phyloP scores from a whole-genome alignment of 2,329 filamentous ascomycete genomes.

The Arthrobotrys entomopaga region DNA sequence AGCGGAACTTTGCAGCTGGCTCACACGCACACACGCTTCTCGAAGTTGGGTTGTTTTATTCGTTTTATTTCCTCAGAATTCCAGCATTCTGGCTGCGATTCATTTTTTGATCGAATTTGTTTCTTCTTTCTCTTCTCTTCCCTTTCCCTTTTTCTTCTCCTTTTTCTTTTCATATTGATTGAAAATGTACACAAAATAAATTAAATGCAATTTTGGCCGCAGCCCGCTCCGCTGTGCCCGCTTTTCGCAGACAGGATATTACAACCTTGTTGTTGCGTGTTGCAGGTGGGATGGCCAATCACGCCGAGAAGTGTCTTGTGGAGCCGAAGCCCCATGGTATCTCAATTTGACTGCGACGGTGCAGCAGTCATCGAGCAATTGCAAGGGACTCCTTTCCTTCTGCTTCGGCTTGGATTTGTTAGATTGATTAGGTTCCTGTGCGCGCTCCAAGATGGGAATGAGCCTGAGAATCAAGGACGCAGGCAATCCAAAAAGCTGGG shows the following conservation, averaged over 20 bases:
- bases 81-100: conserved; percentile 19
- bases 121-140: no score
- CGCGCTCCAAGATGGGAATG: conserved; percentile 8
- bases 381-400: background rate
- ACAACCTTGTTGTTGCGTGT: conserved; percentile 26
- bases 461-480: background rate
- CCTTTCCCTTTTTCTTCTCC: background rate
- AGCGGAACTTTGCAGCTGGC: conserved; percentile 16
- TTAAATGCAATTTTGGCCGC: conserved; percentile 22
- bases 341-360: no score
- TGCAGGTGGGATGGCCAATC: conserved; percentile 30
- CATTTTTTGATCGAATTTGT: no score
- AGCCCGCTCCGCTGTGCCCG: conserved; percentile 8
- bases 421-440: background rate
- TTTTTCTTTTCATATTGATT: conserved; percentile 7
- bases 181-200: background rate
- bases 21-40: background rate
- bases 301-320: conserved; percentile 12
- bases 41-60: background rate
- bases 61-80: background rate
- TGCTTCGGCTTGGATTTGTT: background rate
- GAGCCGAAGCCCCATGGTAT: background rate
- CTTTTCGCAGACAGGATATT: conserved; percentile 27
- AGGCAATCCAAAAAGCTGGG: background rate
- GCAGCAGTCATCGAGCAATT: background rate